Conservation (phyloP, 257 asterid species). For the Ocimum tenuiflorum region DNA sequence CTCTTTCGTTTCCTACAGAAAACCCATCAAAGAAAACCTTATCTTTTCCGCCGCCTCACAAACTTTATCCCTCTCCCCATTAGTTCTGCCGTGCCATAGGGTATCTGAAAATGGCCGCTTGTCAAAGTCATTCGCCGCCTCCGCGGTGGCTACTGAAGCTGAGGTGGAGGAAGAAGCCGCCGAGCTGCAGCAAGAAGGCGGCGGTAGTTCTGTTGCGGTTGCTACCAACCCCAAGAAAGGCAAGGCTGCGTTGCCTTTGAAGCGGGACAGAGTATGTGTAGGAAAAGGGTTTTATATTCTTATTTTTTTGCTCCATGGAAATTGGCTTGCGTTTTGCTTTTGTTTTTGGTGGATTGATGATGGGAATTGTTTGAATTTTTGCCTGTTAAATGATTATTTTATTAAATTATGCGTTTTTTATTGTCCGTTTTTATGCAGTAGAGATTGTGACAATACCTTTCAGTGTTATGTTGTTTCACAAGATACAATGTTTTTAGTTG, state of each 20-base stretch:
- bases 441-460: neutral
- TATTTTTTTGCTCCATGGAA: neutral
- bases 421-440: neutral
- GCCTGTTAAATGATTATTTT: neutral
- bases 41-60: constrained; percentile 15
- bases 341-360: neutral
- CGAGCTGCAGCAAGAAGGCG: constrained; percentile 31
- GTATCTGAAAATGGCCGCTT: constrained; percentile 33
- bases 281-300: neutral
- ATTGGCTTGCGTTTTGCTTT: neutral
- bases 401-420: neutral
- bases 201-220: constrained; percentile 36
- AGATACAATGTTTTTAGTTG: neutral
- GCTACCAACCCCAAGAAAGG: constrained; percentile 76
- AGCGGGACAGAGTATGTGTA: constrained; percentile 72
- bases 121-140: constrained; percentile 36
- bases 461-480: neutral
- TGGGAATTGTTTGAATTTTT: constrained; percentile 3
- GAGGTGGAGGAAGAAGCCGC: constrained; percentile 42
- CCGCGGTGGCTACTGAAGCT: constrained; percentile 44
- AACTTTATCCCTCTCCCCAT: constrained; percentile 23
- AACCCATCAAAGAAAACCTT: constrained; percentile 20
- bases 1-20: constrained; percentile 26
- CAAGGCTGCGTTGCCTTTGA: constrained; percentile 78
- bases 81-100: constrained; percentile 26